phyloP scores from a whole-genome alignment of 1,139 yeast genomes.

The Pichia sp. region DNA sequence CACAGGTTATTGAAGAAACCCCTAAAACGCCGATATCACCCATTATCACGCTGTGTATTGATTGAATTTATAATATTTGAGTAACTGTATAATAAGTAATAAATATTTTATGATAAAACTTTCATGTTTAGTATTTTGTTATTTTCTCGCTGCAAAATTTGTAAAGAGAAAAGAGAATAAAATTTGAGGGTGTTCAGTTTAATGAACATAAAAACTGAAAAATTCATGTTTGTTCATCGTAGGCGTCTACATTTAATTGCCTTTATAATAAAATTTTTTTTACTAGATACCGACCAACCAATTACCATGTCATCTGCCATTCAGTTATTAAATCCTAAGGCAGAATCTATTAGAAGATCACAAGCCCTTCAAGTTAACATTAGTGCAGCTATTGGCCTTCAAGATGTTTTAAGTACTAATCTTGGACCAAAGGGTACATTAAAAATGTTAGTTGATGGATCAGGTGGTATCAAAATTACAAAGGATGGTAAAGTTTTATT shows the following conservation, averaged over 20 bases:
- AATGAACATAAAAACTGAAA: no score
- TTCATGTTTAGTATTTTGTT: no score
- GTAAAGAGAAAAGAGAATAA: no score
- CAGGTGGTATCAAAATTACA: conserved; percentile 91
- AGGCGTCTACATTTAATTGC: not conserved
- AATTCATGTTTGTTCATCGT: no score
- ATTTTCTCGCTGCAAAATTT: no score
- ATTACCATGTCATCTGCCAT: conserved; percentile 45
- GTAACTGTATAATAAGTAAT: no score
- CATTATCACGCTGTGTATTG: no score
- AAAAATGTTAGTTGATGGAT: conserved; percentile 94
- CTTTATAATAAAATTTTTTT: not conserved
- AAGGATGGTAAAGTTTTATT: conserved; percentile 94
- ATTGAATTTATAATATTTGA: no score
- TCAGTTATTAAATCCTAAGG: conserved; percentile 92
- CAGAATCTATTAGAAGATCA: conserved; percentile 87
- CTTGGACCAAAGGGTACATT: conserved; percentile 97
- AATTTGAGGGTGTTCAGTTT: no score
- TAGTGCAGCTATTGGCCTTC: conserved; percentile 94
- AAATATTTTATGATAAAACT: no score
- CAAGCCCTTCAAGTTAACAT: conserved; percentile 95
- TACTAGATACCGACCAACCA: not conserved
- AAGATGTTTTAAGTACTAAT: conserved; percentile 83
- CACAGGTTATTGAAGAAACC: no score
- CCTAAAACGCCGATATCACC: no score